Conservation (phyloP, 257 asterid species). For the Leonotis leonurus region DNA sequence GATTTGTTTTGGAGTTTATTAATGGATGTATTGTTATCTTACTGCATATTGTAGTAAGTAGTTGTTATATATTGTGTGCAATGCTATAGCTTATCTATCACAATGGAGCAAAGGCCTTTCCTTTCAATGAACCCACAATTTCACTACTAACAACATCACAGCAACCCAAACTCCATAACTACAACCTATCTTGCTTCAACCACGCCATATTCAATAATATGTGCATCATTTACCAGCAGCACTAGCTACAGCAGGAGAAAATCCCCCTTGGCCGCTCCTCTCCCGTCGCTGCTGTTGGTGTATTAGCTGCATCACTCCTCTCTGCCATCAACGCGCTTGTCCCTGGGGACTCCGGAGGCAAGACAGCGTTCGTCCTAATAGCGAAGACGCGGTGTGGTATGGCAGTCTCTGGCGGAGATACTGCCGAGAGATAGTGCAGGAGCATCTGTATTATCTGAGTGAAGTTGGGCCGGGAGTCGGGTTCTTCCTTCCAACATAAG, state of each 20-base stretch:
- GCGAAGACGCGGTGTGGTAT: slow-evolving; percentile 51
- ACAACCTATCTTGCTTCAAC: background rate
- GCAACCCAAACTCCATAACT: slow-evolving; percentile 42
- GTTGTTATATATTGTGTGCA: too few species aligned
- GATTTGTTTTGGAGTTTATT: too few species aligned
- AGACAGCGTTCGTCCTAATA: slow-evolving; percentile 44
- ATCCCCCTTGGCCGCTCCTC: slow-evolving; percentile 42
- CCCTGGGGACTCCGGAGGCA: slow-evolving; percentile 93
- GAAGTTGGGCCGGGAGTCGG: slow-evolving; percentile 80
- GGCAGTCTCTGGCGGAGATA: slow-evolving; percentile 61
- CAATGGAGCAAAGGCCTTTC: slow-evolving; percentile 49
- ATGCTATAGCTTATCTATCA: too few species aligned
- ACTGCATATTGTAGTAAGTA: background rate
- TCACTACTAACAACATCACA: slow-evolving; percentile 55
- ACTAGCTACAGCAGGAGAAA: slow-evolving; percentile 55
- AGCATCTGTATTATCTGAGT: slow-evolving; percentile 90
- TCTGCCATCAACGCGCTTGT: slow-evolving; percentile 79
- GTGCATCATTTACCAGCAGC: background rate
- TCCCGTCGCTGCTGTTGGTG: slow-evolving; percentile 35
- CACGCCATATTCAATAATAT: background rate
- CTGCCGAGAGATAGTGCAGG: slow-evolving; percentile 56
- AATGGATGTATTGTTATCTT: slow-evolving; percentile 11
- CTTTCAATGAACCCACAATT: slow-evolving; percentile 51
- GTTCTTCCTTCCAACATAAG: slow-evolving; percentile 91
- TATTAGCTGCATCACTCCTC: slow-evolving; percentile 40